phyloP scores from a whole-genome alignment of 495 filamentous ascomycete genomes.

The Penicillium crystallinum region DNA sequence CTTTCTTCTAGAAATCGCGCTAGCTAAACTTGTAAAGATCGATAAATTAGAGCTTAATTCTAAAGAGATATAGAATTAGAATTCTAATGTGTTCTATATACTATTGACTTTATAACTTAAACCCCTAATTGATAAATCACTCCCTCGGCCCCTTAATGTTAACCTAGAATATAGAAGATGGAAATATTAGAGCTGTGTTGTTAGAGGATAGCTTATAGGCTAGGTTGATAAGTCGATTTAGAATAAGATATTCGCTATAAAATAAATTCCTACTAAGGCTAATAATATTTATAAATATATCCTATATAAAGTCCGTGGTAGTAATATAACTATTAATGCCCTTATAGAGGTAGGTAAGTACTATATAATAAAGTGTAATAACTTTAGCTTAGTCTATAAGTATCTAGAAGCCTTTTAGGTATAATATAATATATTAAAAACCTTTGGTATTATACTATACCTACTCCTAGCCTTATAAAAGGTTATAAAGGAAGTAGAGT shows the following conservation, averaged over 20 bases:
- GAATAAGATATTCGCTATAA: neutral
- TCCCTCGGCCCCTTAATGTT: neutral
- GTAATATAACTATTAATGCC: neutral
- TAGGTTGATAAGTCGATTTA: neutral
- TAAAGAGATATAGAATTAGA: neutral
- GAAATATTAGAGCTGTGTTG: neutral
- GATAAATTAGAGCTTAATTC: neutral
- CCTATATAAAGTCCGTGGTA: neutral
- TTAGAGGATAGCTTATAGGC: neutral
- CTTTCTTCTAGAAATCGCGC: neutral
- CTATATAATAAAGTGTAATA: neutral
- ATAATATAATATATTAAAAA: neutral
- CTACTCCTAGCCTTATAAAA: too few relatives aligned
- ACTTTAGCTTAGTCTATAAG: neutral
- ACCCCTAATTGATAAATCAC: neutral
- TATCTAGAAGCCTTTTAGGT: neutral
- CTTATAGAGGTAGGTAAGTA: neutral
- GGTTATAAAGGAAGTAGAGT: too few relatives aligned
- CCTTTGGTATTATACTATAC: neutral
- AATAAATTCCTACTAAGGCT: neutral
- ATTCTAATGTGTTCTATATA: neutral
- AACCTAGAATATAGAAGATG: neutral
- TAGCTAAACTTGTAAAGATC: neutral
- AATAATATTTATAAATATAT: neutral
- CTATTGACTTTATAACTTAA: neutral